Base-by-base conservation (phyloP, 2,329 filamentous ascomycete species). In the Colletotrichum spinosum region DNA sequence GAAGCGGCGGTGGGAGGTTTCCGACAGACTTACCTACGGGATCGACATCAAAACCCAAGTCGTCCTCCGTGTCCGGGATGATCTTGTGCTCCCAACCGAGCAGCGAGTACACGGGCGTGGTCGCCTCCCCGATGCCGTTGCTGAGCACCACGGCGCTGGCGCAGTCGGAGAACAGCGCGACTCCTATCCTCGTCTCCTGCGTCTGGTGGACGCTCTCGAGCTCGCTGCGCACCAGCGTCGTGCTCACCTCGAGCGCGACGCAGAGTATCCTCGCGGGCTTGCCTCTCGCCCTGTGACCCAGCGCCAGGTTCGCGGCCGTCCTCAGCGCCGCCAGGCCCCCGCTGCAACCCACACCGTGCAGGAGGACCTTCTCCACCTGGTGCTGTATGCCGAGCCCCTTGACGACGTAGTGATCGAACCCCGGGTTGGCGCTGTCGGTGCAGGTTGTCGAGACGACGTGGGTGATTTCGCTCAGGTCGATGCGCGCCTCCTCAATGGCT, bases 361-460 rank as follows among this genome's bases (percentile, higher is more conserved):
- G 79, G 4, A 91, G 79, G 6, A 89, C 85, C 71, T 88, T 90
- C 70, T 92, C 88, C 2, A 89, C 83, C n/a, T 77, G 78, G 39
- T 83, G 79, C n/a, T 79, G 78, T 37, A 91, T 79, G 0, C 87
- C 86, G 2, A 92, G 76, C 5, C 80, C 78, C 71, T 86, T 87
- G 56, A 84, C 84, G 33, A 91, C 86, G 67, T 81, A 89, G 73
- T 90, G 87, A 69, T 91, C 89, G 72, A 88, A 91, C 2, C 89
- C 89, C 0, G 89, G 89, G 72, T 91, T 91, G 13, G 88, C 88
- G 68, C 87, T 90, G 72, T 91, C 87, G 8, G 89, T 92, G 73
- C 89, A 91, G 6, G 88, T 91, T 0, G 88, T 90, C 33, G 88
- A 85, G 8, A 92, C 88, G 45, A 90, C 81, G 70, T 92, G 89